Evolutionary conservation across 2,329 filamentous ascomycete genomes (phyloP).

Genomic region (Trichoderma pleuroti): DNA sequence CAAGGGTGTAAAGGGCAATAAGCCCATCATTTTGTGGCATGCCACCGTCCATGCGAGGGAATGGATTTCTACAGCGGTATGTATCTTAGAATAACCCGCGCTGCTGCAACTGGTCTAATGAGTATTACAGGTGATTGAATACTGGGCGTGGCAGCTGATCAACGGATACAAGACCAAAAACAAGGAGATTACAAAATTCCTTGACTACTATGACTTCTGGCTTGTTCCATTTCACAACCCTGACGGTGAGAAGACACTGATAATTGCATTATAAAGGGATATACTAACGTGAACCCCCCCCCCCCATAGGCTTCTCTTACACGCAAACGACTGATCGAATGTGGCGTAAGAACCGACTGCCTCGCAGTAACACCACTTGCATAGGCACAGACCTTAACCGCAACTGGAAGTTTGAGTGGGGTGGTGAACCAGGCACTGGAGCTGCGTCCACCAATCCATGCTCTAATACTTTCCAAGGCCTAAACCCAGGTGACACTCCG

Average conservation of each 20-base stretch:
- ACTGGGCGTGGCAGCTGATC: conserved; percentile 49
- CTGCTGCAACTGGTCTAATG: neutral
- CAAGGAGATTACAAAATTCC: conserved; percentile 39
- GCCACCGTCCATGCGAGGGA: conserved; percentile 58
- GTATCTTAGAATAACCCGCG: too few relatives aligned
- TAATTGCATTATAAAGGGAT: neutral
- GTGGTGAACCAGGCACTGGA: conserved; percentile 33
- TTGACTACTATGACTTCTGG: conserved; percentile 64
- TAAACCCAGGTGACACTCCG: conserved; percentile 42
- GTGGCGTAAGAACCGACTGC: conserved; percentile 60
- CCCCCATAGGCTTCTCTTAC: conserved; percentile 51
- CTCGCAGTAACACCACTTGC: conserved; percentile 38
- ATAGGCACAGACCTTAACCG: conserved; percentile 56
- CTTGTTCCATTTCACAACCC: conserved; percentile 61
- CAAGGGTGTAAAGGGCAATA: conserved; percentile 39
- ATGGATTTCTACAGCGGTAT: conserved; percentile 46
- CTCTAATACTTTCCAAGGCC: conserved; percentile 46
- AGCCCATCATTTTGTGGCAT: conserved; percentile 54
- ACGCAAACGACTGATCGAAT: conserved; percentile 54
- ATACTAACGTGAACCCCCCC: neutral
- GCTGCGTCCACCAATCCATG: conserved; percentile 52
- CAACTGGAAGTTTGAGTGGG: conserved; percentile 58
- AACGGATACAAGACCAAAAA: conserved; percentile 40
- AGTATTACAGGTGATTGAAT: conserved; percentile 46
- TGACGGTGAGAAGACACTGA: conserved; percentile 43